A percentile compares a stretch with the other conserved stretches of the same genome.
These are phyloP conservation scores for Populus tomentosa DNA, from an alignment of 441 rosid genomes.

Conservation along the genomic window DNA sequence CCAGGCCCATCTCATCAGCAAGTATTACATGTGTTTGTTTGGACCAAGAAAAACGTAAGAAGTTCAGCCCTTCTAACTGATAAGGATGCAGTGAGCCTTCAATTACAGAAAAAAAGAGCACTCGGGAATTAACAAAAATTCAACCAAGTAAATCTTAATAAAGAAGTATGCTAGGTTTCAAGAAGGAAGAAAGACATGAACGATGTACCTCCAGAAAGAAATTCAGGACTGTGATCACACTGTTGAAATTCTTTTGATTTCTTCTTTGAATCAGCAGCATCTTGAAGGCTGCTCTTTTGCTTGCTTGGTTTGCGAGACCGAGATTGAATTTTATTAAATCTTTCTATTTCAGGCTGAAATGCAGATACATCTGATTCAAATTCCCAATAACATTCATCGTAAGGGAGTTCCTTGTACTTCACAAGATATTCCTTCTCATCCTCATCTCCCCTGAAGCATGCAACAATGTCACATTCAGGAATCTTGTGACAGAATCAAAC, in stretches of 20 bases:
- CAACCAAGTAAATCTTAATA: slow-evolving; percentile 16
- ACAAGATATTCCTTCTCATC: slow-evolving; percentile 88
- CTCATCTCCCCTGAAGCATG: slow-evolving; percentile 70
- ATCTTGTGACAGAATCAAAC: slow-evolving; percentile 14
- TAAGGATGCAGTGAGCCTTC: slow-evolving; percentile 96
- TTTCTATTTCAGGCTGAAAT: slow-evolving; percentile 86
- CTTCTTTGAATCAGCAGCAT: slow-evolving; percentile 50
- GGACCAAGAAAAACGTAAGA: slow-evolving; percentile 94
- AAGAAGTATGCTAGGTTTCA: slow-evolving; percentile 9
- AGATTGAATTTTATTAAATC: slow-evolving; percentile 61
- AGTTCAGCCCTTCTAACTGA: slow-evolving; percentile 97
- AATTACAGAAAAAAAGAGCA: slow-evolving; percentile 26
- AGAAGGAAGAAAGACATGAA: slow-evolving; percentile 4
- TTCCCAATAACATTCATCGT: slow-evolving; percentile 99
- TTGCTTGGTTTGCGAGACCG: slow-evolving; percentile 51
- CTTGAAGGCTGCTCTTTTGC: slow-evolving; percentile 44
- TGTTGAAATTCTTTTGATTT: slow-evolving; percentile 81
- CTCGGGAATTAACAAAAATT: slow-evolving; percentile 15
- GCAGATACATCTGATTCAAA: slow-evolving; percentile 85
- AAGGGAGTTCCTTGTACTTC: slow-evolving; percentile 89
- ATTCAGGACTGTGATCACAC: slow-evolving; percentile 81
- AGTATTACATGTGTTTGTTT: slow-evolving; percentile 97
- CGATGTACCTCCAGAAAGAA: slow-evolving; percentile 80
- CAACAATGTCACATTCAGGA: slow-evolving; percentile 11
- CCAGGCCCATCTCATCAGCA: slow-evolving; percentile 99